These are phyloP conservation scores for Pascua sp. DNA, from an alignment of 1,284 basidiomycete species.

Conservation along the genomic window DNA sequence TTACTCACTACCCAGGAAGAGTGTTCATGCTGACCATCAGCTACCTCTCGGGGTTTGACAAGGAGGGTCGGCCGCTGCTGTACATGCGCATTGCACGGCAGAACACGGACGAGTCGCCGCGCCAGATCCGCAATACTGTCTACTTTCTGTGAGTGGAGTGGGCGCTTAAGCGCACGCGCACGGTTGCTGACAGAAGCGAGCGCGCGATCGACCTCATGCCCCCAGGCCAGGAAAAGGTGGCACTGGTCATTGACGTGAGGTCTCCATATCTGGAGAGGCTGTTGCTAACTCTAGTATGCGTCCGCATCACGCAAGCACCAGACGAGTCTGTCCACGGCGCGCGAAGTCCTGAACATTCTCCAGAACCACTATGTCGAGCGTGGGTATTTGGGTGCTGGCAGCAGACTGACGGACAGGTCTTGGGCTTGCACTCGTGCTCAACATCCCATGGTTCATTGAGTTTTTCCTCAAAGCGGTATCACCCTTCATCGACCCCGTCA, in stretches of 20 bases:
- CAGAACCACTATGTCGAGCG: conserved; percentile 84
- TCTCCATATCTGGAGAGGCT: too few species aligned
- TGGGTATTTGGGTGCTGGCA: conserved; percentile 53
- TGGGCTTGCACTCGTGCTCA: conserved; percentile 78
- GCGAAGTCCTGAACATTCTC: conserved; percentile 72
- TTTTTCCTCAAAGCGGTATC: conserved; percentile 83
- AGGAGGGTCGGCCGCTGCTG: conserved; percentile 72
- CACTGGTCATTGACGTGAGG: conserved; percentile 68
- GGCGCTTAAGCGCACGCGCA: not conserved
- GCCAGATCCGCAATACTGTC: conserved; percentile 75
- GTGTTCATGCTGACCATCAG: conserved; percentile 47
- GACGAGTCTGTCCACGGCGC: conserved; percentile 60
- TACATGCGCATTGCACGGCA: conserved; percentile 80
- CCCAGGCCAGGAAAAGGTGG: conserved; percentile 70
- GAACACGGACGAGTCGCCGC: conserved; percentile 69
- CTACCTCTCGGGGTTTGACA: conserved; percentile 75
- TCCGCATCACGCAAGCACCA: conserved; percentile 58
- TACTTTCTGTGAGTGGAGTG: conserved; percentile 70
- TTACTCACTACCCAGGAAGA: too few species aligned
- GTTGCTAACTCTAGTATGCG: too few species aligned
- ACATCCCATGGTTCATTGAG: conserved; percentile 70
- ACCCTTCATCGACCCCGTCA: conserved; percentile 84
- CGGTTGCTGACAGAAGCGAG: conserved; percentile 56
- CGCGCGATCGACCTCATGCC: conserved; percentile 83
- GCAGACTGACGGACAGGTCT: conserved; percentile 43